These are phyloP conservation scores for Melocanna baccifera DNA, from an alignment of 176 grass and related monocot genomes.

Conservation along the genomic window DNA sequence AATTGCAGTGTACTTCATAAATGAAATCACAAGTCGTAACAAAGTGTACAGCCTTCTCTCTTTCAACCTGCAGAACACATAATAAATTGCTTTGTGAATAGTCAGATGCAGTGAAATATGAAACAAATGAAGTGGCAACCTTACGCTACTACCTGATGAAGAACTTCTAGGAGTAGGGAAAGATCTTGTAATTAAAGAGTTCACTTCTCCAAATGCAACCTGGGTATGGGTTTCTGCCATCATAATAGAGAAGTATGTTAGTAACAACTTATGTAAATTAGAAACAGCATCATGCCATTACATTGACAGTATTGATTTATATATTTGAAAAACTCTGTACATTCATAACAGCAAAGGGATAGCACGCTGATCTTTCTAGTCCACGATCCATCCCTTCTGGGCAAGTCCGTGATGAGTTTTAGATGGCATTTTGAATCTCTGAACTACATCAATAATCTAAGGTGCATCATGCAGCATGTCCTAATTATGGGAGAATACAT, in stretches of 20 bases:
- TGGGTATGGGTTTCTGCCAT: constrained; percentile 23
- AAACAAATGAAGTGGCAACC: constrained; percentile 6
- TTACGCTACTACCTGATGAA: constrained; percentile 28
- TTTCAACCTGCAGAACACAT: neutral
- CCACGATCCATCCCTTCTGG: neutral
- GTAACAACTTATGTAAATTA: neutral
- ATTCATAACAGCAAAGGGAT: neutral
- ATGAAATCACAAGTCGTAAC: neutral
- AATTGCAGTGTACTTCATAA: no score
- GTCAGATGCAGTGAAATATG: neutral
- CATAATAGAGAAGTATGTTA: neutral
- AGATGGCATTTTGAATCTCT: neutral
- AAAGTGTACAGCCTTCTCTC: neutral
- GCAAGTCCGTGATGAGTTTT: neutral
- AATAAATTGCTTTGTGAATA: neutral
- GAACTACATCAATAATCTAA: neutral
- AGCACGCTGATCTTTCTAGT: neutral
- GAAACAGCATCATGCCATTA: neutral
- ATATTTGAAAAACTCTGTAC: neutral
- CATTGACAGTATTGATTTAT: neutral
- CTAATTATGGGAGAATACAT: neutral
- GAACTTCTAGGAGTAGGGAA: constrained; percentile 9
- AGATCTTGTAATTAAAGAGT: constrained; percentile 29
- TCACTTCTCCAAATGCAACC: constrained; percentile 52
- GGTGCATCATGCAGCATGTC: neutral